Conservation (phyloP, 2,329 filamentous ascomycete species). For the Calonectria hongkongensis region DNA sequence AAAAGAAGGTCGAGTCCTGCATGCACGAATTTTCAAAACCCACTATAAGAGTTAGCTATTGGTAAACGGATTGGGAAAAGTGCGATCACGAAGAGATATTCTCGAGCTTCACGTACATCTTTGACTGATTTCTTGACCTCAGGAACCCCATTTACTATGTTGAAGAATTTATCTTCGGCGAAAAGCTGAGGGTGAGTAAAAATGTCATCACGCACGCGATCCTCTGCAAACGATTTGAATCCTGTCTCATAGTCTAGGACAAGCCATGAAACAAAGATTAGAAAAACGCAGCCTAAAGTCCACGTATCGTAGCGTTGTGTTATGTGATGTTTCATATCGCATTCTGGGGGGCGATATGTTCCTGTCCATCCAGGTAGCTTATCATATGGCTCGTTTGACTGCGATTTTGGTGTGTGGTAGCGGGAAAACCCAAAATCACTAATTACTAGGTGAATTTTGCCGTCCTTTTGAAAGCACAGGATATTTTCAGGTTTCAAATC, state of each 20-base stretch:
- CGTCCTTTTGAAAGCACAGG: background rate
- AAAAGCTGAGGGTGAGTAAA: background rate
- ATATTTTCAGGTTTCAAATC: constrained; percentile 24
- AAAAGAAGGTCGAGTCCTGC: background rate
- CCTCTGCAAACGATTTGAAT: background rate
- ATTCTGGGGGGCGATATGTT: constrained; percentile 30
- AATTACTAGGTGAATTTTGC: constrained; percentile 5
- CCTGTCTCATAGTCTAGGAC: constrained; percentile 9
- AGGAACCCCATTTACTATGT: background rate
- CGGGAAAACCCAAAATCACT: constrained; percentile 37
- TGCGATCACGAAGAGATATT: background rate
- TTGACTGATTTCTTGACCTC: background rate
- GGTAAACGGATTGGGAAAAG: too few species aligned
- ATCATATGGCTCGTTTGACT: constrained; percentile 11
- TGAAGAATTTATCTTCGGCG: constrained; percentile 26
- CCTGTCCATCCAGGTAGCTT: background rate
- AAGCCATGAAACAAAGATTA: constrained; percentile 35
- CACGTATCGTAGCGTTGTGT: constrained; percentile 35
- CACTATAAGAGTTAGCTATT: background rate
- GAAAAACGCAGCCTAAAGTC: constrained; percentile 34
- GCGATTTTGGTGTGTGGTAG: constrained; percentile 22
- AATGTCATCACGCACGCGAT: background rate
- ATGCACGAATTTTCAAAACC: background rate
- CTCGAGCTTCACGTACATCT: background rate
- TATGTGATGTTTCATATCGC: constrained; percentile 1